Base-by-base conservation (phyloP, 2,329 filamentous ascomycete species). In the Fulvia fulva region DNA sequence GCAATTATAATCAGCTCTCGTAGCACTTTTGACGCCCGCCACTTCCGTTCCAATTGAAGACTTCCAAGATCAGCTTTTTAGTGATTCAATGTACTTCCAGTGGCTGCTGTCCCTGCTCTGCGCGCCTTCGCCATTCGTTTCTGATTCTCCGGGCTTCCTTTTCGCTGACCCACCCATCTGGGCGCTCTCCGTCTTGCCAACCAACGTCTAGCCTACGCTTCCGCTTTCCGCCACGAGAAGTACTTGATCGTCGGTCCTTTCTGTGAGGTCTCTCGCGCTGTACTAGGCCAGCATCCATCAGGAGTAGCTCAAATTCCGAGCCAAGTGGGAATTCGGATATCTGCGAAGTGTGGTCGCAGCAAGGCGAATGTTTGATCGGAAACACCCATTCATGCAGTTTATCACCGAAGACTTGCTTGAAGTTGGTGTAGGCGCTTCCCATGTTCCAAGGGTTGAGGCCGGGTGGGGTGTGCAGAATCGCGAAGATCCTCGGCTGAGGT, bases 361-460 rank as follows among this genome's bases (percentile, higher is more conserved):
- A 93, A 0, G 93, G 93, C 4, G 89, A 91, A 59, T 83, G 80
- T 57, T 80, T 84, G 32, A 96, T 72, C 0, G 93, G 93, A 1
- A 96, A 75, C 12, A 96, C 69, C 92, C 92, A 97, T 59, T 96
- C 89, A 14, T 87, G 60, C 1, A 86, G 63, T 21, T 76, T 83
- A 49, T 81, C 75, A 0, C 93, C 93, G 86, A 99, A 91, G 23
- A 97, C 84, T 14, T 87, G 82, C 63, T 85, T 83, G 76, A 91
- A 87, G 69, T 97, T 97, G 26, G 79, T 75, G 61, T 82, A 79
- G 1, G 56, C 47, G 28, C 72, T 77, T 1, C 89, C 90, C 0
- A 94, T 77, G 66, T 96, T 84, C 86, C 91, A 99, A 0, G 91
- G 90, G 65, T 96, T 96, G 65, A 94, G 87, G 9, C 89, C 87